These are phyloP conservation scores for Syncephalastrum sp. DNA, from an alignment of 371 early-diverging fungal species.

Conservation along the genomic window DNA sequence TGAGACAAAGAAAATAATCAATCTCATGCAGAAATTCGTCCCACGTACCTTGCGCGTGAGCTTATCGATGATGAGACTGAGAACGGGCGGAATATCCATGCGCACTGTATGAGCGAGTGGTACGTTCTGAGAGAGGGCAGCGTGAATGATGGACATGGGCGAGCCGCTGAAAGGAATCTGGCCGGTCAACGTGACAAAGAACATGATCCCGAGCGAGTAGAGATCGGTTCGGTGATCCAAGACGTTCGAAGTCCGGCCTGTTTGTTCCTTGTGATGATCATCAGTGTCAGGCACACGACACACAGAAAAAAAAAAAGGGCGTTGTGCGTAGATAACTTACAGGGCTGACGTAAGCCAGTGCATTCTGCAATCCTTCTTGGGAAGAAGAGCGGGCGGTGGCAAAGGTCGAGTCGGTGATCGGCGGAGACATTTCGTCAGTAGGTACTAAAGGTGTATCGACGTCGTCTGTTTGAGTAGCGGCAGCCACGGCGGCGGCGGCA, in stretches of 20 bases:
- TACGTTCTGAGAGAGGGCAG: constrained; percentile 48
- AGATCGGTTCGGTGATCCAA: constrained; percentile 58
- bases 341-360: constrained; percentile 38
- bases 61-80: constrained; percentile 55
- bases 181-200: constrained; percentile 50
- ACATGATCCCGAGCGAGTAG: constrained; percentile 54
- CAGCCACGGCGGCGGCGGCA: constrained; percentile 8
- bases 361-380: constrained; percentile 28
- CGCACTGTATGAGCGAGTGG: constrained; percentile 46
- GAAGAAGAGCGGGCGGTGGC: neutral
- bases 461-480: neutral
- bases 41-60: constrained; percentile 51
- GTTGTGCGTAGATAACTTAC: constrained; percentile 10
- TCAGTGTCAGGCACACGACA: neutral
- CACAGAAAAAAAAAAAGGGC: neutral
- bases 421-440: too few species aligned
- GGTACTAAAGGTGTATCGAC: too few species aligned
- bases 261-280: constrained; percentile 40
- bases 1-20: neutral
- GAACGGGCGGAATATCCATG: constrained; percentile 50
- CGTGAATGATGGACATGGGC: constrained; percentile 53
- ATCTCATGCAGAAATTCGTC: neutral
- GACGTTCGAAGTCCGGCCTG: constrained; percentile 56
- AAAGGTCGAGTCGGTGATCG: too few species aligned
- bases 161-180: constrained; percentile 48